Evolutionary conservation across 1,139 yeast genomes (phyloP), one percentile per base, ranked within the genome.

Genomic region (Nakaseomyces glabratus): DNA sequence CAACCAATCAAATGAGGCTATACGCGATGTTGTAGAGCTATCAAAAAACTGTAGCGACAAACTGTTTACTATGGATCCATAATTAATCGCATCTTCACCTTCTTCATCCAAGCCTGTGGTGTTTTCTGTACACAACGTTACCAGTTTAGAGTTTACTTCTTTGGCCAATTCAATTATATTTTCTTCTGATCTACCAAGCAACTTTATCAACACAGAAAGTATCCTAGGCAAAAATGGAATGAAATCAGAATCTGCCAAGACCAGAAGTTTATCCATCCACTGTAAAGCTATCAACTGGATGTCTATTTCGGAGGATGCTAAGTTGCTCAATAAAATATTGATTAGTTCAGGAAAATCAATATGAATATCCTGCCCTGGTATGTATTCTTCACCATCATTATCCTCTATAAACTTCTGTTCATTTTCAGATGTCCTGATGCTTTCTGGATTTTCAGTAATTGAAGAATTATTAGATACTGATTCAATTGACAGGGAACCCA

Each of bases 1-100:
- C 23, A 93, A 65, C 98, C 98, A 93, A 46, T 88, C 95, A 31
- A 93, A 63, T 13, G 93, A 82, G 0, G 93, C 86, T 13, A 86
- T 70, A 44, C 93, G 67, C 0, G 96, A 82, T 22, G 79, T 74
- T 44, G 85, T 95, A 47, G 84, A 80, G 38, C 78, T 82, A 44
- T 72, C 75, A 40, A 73, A 58, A 40, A 79, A 73, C 45, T 77
- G 82, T 21, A 72, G 47, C 0, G 80, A 73, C 37, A 79, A 56
- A 6, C 77, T 74, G 41, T 73, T 76, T 22, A 77, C 74, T 4
- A 77, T 68, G 2, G 78, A 62, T 0, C 73, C 61, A 43, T 73
- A 74, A 46, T 75, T 75, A n/a, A 76, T 61, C 35, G 54, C 51
- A n/a, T 55, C 55, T n/a, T 55, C 55, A 6, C 57, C 58, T 24